A percentile compares a stretch with the other conserved stretches of the same genome.
Evolutionary conservation across 1,284 basidiomycete genomes (phyloP).

Genomic region (Violaceomyces palustris): DNA sequence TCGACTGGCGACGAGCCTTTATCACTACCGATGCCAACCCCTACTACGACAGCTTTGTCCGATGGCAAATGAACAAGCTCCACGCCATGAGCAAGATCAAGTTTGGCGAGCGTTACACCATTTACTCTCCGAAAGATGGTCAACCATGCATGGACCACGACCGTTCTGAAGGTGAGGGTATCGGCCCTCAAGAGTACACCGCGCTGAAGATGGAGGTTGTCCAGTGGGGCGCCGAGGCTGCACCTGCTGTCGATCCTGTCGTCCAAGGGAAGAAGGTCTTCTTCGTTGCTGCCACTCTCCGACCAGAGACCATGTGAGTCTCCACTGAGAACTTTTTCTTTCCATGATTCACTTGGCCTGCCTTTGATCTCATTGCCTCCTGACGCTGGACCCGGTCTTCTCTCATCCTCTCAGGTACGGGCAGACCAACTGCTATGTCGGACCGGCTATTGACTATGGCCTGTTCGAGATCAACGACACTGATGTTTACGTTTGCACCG

Average conservation of each 20-base stretch:
- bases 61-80: conserved; percentile 97
- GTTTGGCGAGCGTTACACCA: conserved; percentile 97
- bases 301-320: conserved; percentile 99
- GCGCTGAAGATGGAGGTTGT: conserved; percentile 90
- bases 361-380: not conserved
- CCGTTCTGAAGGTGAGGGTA: conserved; percentile 86
- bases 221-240: conserved; percentile 54
- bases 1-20: conserved; percentile 96
- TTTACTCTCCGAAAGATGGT: conserved; percentile 98
- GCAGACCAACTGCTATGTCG: conserved; percentile 97
- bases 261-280: conserved; percentile 75
- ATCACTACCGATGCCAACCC: conserved; percentile 93
- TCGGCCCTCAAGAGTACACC: conserved; percentile 95
- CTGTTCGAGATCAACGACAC: conserved; percentile 69
- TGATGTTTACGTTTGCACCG: conserved; percentile 76
- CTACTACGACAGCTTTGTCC: conserved; percentile 94
- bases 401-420: conserved; percentile 61
- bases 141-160: conserved; percentile 99
- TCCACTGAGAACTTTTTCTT: too few species aligned
- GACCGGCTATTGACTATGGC: conserved; percentile 84
- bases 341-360: not conserved
- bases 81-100: conserved; percentile 59
- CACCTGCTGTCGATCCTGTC: conserved; percentile 61
- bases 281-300: conserved; percentile 88
- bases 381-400: not conserved